Conservation (phyloP, 2,329 filamentous ascomycete species). For the Aspergillus intermedius region DNA sequence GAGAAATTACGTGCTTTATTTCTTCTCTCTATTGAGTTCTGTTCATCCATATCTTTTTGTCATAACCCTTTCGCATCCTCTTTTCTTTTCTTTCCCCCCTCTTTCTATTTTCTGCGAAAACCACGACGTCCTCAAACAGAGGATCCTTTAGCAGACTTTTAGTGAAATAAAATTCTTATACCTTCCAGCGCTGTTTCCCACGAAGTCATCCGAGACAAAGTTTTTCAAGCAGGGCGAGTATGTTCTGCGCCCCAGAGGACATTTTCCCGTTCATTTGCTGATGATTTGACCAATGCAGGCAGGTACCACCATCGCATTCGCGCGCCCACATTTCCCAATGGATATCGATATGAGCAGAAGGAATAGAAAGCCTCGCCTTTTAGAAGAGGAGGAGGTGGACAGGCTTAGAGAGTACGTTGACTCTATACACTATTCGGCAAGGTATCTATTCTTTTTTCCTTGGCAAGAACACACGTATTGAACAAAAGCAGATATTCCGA, state of each 20-base stretch:
- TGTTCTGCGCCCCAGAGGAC: background rate
- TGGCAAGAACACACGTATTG: conserved; percentile 9
- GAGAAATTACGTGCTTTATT: too few relatives aligned
- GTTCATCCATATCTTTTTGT: too few relatives aligned
- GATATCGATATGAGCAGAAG: conserved; percentile 73
- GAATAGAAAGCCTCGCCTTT: conserved; percentile 74
- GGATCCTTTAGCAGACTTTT: too few relatives aligned
- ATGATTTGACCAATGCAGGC: background rate
- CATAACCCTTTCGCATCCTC: too few relatives aligned
- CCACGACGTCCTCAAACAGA: too few relatives aligned
- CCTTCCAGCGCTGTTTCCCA: background rate
- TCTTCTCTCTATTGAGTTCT: too few relatives aligned
- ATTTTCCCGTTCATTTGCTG: background rate
- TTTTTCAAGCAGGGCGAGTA: background rate
- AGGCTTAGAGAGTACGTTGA: conserved; percentile 88
- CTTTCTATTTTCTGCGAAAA: too few relatives aligned
- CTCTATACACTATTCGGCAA: conserved; percentile 87
- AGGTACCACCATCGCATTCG: background rate
- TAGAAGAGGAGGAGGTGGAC: conserved; percentile 74
- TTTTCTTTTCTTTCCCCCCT: too few relatives aligned
- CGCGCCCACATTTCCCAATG: conserved; percentile 19
- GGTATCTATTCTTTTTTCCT: conserved; percentile 49
- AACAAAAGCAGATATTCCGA: conserved; percentile 70
- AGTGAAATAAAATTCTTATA: background rate
- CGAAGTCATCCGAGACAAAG: background rate